These are phyloP conservation scores for Tubosaeta sp. DNA, from an alignment of 768 basidiomycete genomes.

Conservation along the genomic window DNA sequence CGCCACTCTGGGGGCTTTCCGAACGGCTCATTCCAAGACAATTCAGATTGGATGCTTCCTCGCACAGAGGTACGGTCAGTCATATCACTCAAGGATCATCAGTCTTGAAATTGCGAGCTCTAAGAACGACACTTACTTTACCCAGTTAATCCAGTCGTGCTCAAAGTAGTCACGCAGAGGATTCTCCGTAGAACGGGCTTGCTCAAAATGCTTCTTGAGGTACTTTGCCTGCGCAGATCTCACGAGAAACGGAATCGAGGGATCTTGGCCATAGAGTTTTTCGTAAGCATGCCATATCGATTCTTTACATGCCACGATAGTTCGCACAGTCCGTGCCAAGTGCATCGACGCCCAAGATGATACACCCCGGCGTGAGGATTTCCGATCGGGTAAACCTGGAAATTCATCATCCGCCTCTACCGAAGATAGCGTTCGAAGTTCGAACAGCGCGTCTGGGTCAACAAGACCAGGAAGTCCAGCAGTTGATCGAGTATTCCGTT, in stretches of 20 bases:
- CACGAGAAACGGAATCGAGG: conserved; percentile 36
- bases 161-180: conserved; percentile 60
- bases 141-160: conserved; percentile 64
- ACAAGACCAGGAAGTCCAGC: conserved; percentile 20
- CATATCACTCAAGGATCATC: conserved; percentile 57
- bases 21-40: conserved; percentile 50
- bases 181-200: conserved; percentile 20
- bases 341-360: conserved; percentile 59
- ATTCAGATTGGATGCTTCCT: conserved; percentile 39
- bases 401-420: conserved; percentile 28
- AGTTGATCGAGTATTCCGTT: conserved; percentile 13
- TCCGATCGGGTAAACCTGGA: conserved; percentile 8
- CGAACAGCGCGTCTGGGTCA: conserved; percentile 29
- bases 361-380: conserved; percentile 28
- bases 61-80: conserved; percentile 64
- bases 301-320: conserved; percentile 61
- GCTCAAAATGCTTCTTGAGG: conserved; percentile 19
- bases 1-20: conserved; percentile 49
- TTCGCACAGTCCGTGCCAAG: conserved; percentile 53
- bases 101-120: conserved; percentile 1
- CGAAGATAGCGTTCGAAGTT: conserved; percentile 27
- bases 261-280: conserved; percentile 38
- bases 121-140: conserved; percentile 43
- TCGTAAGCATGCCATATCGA: conserved; percentile 65
- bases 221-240: conserved; percentile 32